phyloP scores from a whole-genome alignment of 140 eudicot genomes.

The Senecio squalidus region DNA sequence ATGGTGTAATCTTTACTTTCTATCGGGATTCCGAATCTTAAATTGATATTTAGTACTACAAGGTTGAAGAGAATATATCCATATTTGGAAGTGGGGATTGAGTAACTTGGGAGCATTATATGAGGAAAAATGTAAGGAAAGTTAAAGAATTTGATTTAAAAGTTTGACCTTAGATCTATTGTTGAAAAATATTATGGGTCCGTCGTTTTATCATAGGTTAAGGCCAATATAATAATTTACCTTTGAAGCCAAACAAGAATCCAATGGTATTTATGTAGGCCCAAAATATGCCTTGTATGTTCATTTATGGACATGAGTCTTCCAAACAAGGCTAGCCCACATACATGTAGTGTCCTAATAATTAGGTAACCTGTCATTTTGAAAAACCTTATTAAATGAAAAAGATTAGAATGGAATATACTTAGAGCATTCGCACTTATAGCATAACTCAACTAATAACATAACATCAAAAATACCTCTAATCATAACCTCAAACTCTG shows the following conservation, averaged over 20 bases:
- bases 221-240: not conserved
- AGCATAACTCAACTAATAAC: no score
- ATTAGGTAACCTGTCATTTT: not conserved
- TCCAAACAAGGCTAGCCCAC: constrained; percentile 9
- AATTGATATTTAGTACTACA: constrained; percentile 9
- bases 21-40: not conserved
- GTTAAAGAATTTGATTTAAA: constrained; percentile 30
- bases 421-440: no score
- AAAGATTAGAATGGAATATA: not conserved
- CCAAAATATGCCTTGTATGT: not conserved
- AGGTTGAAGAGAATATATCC: constrained; percentile 5
- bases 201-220: not conserved
- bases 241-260: constrained; percentile 24
- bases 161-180: constrained; percentile 12
- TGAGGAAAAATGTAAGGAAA: constrained; percentile 42
- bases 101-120: constrained; percentile 71
- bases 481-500: not conserved
- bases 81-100: constrained; percentile 34
- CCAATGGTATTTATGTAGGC: constrained; percentile 9
- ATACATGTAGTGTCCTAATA: not conserved
- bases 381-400: not conserved
- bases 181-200: not conserved
- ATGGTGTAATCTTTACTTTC: not conserved
- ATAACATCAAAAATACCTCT: no score
- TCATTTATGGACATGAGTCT: not conserved